phyloP scores from a whole-genome alignment of 108 stramenopile genomes.

The Pseudonitzschia pungens region DNA sequence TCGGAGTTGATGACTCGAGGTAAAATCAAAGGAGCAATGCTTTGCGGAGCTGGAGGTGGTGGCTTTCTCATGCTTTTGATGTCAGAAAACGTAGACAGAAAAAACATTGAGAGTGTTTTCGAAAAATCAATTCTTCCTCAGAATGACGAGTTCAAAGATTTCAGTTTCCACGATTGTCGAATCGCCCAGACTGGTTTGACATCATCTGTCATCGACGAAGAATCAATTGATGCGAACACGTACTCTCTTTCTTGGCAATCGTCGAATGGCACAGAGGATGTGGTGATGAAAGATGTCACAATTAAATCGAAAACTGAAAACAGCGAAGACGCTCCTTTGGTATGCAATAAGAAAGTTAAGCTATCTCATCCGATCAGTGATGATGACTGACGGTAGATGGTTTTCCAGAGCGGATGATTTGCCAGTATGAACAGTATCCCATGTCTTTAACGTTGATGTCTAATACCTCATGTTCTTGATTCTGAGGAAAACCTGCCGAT shows the following conservation, averaged over 20 bases:
- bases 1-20: slow-evolving; percentile 30
- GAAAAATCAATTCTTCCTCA: slow-evolving; percentile 12
- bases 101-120: slow-evolving; percentile 27
- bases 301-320: no score
- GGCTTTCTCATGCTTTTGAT: slow-evolving; percentile 68
- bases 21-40: slow-evolving; percentile 50
- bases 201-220: slow-evolving; percentile 23
- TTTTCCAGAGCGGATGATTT: no score
- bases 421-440: no score
- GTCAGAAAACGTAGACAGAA: slow-evolving; percentile 23
- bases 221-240: background rate
- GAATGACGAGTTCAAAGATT: slow-evolving; percentile 15
- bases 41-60: slow-evolving; percentile 86
- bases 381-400: slow-evolving; percentile 53
- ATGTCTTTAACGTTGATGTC: no score
- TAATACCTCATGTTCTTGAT: no score
- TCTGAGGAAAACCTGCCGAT: no score
- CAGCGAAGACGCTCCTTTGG: no score
- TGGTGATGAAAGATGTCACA: background rate
- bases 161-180: slow-evolving; percentile 50
- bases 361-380: background rate
- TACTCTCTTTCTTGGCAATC: slow-evolving; percentile 32
- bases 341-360: background rate
- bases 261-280: background rate
- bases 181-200: slow-evolving; percentile 44